Percentiles rank a stretch among this genome's conserved stretches.
Conservation (phyloP, 2,329 filamentous ascomycete genomes). For the Colletotrichum chlorophyti region DNA sequence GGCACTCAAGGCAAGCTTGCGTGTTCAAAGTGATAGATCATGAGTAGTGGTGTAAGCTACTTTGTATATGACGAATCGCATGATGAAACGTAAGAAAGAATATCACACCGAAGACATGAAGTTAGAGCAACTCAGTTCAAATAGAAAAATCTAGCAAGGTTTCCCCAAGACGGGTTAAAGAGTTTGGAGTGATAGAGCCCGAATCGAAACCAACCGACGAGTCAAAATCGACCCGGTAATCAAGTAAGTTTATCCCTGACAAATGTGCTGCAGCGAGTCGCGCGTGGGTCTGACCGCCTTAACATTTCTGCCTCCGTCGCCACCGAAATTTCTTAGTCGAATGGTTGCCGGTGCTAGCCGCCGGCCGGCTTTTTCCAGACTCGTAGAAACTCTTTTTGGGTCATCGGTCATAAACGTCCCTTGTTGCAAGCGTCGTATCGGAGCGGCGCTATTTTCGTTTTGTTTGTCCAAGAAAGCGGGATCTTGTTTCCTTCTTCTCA, state of each 20-base stretch:
- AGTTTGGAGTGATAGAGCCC: not conserved
- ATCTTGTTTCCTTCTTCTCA: not conserved
- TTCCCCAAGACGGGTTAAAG: not conserved
- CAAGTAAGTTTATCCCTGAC: slow-evolving; percentile 24
- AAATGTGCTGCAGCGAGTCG: slow-evolving; percentile 7
- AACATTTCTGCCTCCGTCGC: slow-evolving; percentile 17
- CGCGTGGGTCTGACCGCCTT: slow-evolving; percentile 25
- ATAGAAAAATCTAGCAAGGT: slow-evolving; percentile 23
- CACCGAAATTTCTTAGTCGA: slow-evolving; percentile 19
- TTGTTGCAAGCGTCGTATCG: slow-evolving; percentile 6
- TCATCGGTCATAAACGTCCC: slow-evolving; percentile 9
- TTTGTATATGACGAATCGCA: slow-evolving; percentile 14
- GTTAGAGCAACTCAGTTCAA: slow-evolving; percentile 13
- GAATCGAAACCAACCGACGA: not conserved
- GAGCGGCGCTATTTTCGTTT: not conserved
- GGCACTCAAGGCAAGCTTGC: slow-evolving; percentile 67
- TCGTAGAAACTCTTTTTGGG: not conserved
- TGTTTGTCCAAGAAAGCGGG: not conserved
- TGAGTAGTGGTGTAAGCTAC: slow-evolving; percentile 21
- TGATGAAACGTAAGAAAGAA: slow-evolving; percentile 10
- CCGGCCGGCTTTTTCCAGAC: slow-evolving; percentile 9
- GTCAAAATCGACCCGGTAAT: slow-evolving; percentile 2
- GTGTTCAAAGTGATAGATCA: slow-evolving; percentile 60
- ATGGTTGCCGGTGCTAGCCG: slow-evolving; percentile 24
- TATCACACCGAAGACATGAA: not conserved